phyloP scores from a whole-genome alignment of 352 stramenopile species.

The Halophytophthora batemanensis region DNA sequence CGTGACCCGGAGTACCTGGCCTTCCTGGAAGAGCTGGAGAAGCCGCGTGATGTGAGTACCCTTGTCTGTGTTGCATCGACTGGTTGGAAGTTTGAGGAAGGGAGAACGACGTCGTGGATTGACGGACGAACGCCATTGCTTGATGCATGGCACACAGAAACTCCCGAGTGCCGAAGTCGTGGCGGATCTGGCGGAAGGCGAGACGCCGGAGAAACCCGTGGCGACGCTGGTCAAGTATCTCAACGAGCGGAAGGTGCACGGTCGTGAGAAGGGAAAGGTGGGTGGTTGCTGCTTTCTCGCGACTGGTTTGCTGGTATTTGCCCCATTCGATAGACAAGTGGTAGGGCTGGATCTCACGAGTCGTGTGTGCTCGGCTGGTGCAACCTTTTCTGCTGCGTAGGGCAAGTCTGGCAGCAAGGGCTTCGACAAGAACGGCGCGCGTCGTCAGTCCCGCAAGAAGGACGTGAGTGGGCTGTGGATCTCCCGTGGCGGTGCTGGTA shows the following conservation, averaged over 20 bases:
- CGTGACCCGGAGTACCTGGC: constrained; percentile 67
- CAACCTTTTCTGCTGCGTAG: constrained; percentile 16
- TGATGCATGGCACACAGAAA: constrained; percentile 38
- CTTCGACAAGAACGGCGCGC: constrained; percentile 33
- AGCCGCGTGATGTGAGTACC: constrained; percentile 55
- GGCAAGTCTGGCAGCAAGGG: constrained; percentile 29
- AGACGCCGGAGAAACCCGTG: constrained; percentile 62
- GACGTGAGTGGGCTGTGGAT: constrained; percentile 24
- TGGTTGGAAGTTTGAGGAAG: background rate
- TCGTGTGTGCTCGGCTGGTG: background rate
- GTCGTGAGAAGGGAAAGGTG: constrained; percentile 68
- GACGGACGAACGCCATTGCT: background rate
- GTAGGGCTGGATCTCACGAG: background rate
- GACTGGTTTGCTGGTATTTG: constrained; percentile 10
- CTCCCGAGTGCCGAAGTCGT: constrained; percentile 61
- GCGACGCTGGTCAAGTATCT: constrained; percentile 79
- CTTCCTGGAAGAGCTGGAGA: constrained; percentile 68
- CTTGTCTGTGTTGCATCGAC: background rate
- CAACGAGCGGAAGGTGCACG: constrained; percentile 67
- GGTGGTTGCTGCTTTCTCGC: constrained; percentile 8
- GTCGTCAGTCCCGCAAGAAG: constrained; percentile 45
- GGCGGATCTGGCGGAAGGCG: constrained; percentile 47
- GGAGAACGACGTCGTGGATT: background rate
- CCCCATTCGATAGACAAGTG: background rate
- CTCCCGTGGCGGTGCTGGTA: background rate